phyloP scores from a whole-genome alignment of 495 filamentous ascomycete species.

The Usnea hakonensis region DNA sequence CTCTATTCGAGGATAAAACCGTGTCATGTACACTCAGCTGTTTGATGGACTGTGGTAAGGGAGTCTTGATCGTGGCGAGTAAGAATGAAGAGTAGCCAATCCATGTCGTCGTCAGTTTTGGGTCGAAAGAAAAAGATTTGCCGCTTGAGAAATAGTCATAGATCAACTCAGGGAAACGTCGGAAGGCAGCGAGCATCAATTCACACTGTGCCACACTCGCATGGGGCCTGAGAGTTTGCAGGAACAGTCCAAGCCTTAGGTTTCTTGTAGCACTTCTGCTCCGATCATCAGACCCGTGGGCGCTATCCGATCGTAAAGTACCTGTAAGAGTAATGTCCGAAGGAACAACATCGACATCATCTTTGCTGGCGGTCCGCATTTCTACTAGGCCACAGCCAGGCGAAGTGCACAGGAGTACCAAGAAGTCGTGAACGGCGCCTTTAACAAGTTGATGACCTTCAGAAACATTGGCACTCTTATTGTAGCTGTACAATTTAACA shows the following conservation, averaged over 20 bases:
- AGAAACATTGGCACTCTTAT: constrained; percentile 42
- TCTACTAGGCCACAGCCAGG: constrained; percentile 61
- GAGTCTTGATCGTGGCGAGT: constrained; percentile 66
- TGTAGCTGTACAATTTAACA: constrained; percentile 63
- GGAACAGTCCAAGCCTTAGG: constrained; percentile 61
- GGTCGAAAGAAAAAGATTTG: constrained; percentile 76
- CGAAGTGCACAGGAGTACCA: constrained; percentile 65
- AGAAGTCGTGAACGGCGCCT: constrained; percentile 58
- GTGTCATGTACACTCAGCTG: neutral
- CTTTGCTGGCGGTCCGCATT: constrained; percentile 58
- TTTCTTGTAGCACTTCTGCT: constrained; percentile 39
- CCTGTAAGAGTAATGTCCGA: neutral
- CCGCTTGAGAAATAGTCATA: constrained; percentile 76
- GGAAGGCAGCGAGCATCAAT: constrained; percentile 70
- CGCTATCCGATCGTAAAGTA: neutral
- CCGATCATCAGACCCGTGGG: neutral
- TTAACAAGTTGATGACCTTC: constrained; percentile 41
- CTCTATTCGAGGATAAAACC: constrained; percentile 57
- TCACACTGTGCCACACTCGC: constrained; percentile 73
- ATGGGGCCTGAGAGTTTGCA: constrained; percentile 75
- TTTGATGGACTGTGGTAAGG: constrained; percentile 44
- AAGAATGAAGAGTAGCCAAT: constrained; percentile 85
- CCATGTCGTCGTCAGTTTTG: constrained; percentile 87
- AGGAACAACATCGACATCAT: constrained; percentile 25
- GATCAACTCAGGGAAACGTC: constrained; percentile 71